A percentile compares a stretch with the other conserved stretches of the same genome.
phyloP scores from a whole-genome alignment of 148 eudicot species.

The Amaranthus palmeri region DNA sequence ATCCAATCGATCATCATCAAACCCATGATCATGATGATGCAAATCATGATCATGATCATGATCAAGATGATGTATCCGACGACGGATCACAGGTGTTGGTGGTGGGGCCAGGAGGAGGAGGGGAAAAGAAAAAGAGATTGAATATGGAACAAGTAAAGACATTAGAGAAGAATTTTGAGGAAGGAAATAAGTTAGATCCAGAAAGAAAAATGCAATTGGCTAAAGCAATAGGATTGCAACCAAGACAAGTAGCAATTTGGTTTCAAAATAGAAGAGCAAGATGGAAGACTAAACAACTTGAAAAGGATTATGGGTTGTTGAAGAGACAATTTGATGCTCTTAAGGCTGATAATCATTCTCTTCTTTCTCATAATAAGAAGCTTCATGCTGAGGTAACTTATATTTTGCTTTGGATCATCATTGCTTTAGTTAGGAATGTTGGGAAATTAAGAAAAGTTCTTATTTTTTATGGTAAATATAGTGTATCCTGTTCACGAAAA shows the following conservation, averaged over 20 bases:
- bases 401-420: not conserved
- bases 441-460: no score
- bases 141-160: slow-evolving; percentile 75
- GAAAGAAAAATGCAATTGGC: slow-evolving; percentile 74
- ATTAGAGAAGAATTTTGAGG: slow-evolving; percentile 74
- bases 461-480: no score
- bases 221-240: slow-evolving; percentile 63
- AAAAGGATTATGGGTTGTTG: slow-evolving; percentile 58
- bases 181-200: slow-evolving; percentile 68
- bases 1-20: slow-evolving; percentile 7
- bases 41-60: slow-evolving; percentile 24
- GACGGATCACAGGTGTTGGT: slow-evolving; percentile 49
- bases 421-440: no score
- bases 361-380: slow-evolving; percentile 58
- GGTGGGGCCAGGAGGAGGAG: slow-evolving; percentile 41
- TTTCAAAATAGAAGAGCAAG: slow-evolving; percentile 80
- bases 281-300: slow-evolving; percentile 85
- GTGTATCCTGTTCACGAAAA: no score
- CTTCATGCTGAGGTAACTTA: slow-evolving; percentile 61
- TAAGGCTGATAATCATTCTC: slow-evolving; percentile 69
- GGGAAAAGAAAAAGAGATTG: slow-evolving; percentile 77
- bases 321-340: slow-evolving; percentile 64
- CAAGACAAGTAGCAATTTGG: slow-evolving; percentile 81
- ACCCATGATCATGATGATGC: slow-evolving; percentile 11
- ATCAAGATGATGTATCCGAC: slow-evolving; percentile 48